Percentiles rank a stretch among this genome's conserved stretches.
phyloP scores from a whole-genome alignment of 2,329 filamentous ascomycete species.

The Aureobasidium sp. region DNA sequence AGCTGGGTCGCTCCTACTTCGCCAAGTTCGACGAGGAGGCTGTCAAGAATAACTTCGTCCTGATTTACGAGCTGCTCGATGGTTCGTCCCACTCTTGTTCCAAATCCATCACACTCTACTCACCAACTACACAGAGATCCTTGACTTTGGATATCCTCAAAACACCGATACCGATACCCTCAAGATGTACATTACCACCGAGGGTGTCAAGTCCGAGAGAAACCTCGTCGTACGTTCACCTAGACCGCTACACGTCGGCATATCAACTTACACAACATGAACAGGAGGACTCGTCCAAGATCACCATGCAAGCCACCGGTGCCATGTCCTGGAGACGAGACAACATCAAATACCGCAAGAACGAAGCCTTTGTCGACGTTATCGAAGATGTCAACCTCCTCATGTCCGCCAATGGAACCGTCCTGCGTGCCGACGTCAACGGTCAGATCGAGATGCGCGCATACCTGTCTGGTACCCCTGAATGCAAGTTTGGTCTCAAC shows the following conservation, averaged over 20 bases:
- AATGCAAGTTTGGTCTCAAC: conserved; percentile 98
- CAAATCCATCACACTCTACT: neutral
- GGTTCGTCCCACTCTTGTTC: conserved; percentile 44
- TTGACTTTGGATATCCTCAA: conserved; percentile 98
- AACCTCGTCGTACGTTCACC: conserved; percentile 26
- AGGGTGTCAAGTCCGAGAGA: conserved; percentile 89
- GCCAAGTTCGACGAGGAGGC: conserved; percentile 99
- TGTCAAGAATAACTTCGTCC: conserved; percentile 99
- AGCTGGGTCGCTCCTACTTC: conserved; percentile 91
- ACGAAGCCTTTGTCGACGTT: conserved; percentile 98
- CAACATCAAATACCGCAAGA: conserved; percentile 98
- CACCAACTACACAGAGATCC: conserved; percentile 58
- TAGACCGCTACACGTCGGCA: conserved; percentile 33
- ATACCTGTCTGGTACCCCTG: conserved; percentile 89
- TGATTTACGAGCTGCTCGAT: conserved; percentile 95
- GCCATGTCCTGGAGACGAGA: conserved; percentile 94
- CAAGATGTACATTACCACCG: conserved; percentile 99
- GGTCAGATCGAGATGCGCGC: conserved; percentile 98
- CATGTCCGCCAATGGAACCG: conserved; percentile 95
- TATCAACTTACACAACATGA: neutral
- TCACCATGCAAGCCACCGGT: conserved; percentile 98
- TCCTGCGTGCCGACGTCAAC: conserved; percentile 90
- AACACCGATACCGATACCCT: conserved; percentile 98
- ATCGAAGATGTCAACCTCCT: conserved; percentile 98
- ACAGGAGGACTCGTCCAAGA: conserved; percentile 82